Evolutionary conservation across 331 rosid genomes (phyloP), one percentile per base, ranked within the genome.

Genomic region (Erythrophleum ivorense): DNA sequence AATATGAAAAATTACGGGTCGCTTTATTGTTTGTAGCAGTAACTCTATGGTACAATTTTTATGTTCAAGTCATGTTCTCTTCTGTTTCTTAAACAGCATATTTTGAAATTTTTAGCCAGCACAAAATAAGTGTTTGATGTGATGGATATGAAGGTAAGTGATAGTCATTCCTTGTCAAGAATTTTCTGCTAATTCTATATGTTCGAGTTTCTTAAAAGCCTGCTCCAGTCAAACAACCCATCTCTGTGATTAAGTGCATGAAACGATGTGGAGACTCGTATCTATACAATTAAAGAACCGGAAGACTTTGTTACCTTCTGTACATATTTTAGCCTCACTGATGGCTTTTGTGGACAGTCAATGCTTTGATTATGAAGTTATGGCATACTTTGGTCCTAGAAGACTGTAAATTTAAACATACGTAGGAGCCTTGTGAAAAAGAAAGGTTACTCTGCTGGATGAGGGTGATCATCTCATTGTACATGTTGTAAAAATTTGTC

Each of bases 371-470:
- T 31, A 45, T 21, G 15, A 19, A 2, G 5, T 69, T 10, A 45
- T 43, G 38, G 31, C 55, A 4, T 69, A 2, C 55, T 21, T 69
- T 69, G 16, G 54, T 24, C 38, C 74, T 31, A 5, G 21, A 45
- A 69, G 10, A 21, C 33, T 69, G 16, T 45, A 4, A 53, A 33
- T 53, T 53, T 54, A 21, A 33, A 29, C 21, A 6, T 16, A 19
- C 14, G 11, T 54, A 36, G 46, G 49, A 48, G 45, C 57, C 53
- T 24, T 33, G 66, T 73, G 53, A 54, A 54, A 9, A 59, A 48
- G 8, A 71, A 70, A 11, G 54, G 1, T 50, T 49, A 24, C 16
- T 49, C 33, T 48, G 62, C 45, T 57, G 57, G 83, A 46, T 79
- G 53, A 71, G 48, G 78, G 21, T 19, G 55, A 49, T 72, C 4